A percentile compares a stretch with the other conserved stretches of the same genome.
These are phyloP conservation scores for Ustilago crameri DNA, from an alignment of 1,284 basidiomycete species.

Conservation along the genomic window DNA sequence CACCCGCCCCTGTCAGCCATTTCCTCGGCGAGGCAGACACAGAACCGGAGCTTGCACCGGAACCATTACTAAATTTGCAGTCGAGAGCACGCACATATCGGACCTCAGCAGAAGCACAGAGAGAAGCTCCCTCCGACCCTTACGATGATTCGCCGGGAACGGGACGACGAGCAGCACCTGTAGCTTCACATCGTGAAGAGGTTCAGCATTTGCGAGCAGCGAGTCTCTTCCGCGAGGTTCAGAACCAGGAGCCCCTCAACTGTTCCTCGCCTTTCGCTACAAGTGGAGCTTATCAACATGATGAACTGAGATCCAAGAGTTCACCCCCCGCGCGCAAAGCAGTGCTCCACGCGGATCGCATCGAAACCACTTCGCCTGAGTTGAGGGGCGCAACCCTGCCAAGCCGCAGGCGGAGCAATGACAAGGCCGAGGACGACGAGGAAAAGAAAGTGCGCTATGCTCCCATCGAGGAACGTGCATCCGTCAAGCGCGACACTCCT, in stretches of 20 bases:
- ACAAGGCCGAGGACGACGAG: slow-evolving; percentile 33
- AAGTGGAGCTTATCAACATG: slow-evolving; percentile 7
- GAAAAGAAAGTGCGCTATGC: slow-evolving; percentile 41
- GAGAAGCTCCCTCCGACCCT: slow-evolving; percentile 28
- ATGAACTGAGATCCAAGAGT: slow-evolving; percentile 37
- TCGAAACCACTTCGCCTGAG: slow-evolving; percentile 15
- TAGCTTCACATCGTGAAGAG: slow-evolving; percentile 33
- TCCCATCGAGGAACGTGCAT: slow-evolving; percentile 30
- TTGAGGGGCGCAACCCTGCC: slow-evolving; percentile 15
- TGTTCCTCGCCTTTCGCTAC: slow-evolving; percentile 40
- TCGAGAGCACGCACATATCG: slow-evolving; percentile 19
- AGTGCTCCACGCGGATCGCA: not conserved
- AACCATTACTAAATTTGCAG: slow-evolving; percentile 2
- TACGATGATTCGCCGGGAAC: slow-evolving; percentile 50
- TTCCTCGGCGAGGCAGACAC: slow-evolving; percentile 44
- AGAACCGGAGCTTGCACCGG: slow-evolving; percentile 16
- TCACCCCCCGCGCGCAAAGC: slow-evolving; percentile 34
- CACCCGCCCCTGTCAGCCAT: slow-evolving; percentile 49
- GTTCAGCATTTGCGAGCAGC: slow-evolving; percentile 28
- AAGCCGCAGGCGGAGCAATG: slow-evolving; percentile 26
- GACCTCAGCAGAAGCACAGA: slow-evolving; percentile 21
- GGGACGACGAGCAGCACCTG: slow-evolving; percentile 31
- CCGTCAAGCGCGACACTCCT: slow-evolving; percentile 30
- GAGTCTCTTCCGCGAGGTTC: slow-evolving; percentile 30
- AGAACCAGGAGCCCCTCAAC: slow-evolving; percentile 20